Percentiles rank a stretch among this genome's conserved stretches.
These are phyloP conservation scores for Beauveria bassiana DNA, from an alignment of 2,329 filamentous ascomycete genomes.

Conservation along the genomic window DNA sequence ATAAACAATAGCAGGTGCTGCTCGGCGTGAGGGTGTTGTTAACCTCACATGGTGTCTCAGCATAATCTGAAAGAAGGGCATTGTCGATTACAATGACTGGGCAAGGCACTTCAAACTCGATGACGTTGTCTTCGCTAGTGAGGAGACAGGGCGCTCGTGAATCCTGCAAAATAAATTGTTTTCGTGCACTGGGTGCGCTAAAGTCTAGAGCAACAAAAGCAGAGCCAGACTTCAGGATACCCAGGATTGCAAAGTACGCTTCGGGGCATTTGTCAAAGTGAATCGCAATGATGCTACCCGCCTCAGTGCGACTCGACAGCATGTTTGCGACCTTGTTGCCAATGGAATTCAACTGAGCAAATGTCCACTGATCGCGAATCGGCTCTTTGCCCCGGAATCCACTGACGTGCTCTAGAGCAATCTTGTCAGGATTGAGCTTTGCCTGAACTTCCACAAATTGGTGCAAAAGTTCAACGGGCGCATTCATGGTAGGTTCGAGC, in stretches of 20 bases:
- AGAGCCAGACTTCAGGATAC: slow-evolving; percentile 74
- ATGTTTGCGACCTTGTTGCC: slow-evolving; percentile 67
- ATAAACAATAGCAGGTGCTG: slow-evolving; percentile 72
- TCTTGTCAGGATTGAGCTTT: slow-evolving; percentile 43
- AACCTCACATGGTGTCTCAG: slow-evolving; percentile 13
- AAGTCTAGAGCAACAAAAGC: slow-evolving; percentile 77
- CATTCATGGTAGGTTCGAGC: slow-evolving; percentile 46
- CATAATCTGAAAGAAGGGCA: slow-evolving; percentile 19
- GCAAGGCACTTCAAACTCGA: slow-evolving; percentile 27
- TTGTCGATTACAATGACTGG: slow-evolving; percentile 28
- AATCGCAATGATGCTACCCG: slow-evolving; percentile 61
- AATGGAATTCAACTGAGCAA: slow-evolving; percentile 59
- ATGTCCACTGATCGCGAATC: slow-evolving; percentile 59
- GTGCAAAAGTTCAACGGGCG: slow-evolving; percentile 58
- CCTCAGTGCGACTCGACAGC: slow-evolving; percentile 40
- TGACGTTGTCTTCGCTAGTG: slow-evolving; percentile 31
- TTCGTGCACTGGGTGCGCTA: slow-evolving; percentile 61
- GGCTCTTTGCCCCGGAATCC: slow-evolving; percentile 40
- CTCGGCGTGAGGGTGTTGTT: slow-evolving; percentile 25
- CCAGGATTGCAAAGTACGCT: slow-evolving; percentile 74
- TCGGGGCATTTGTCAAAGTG: slow-evolving; percentile 82
- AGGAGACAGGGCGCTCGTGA: slow-evolving; percentile 59
- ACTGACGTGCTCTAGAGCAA: slow-evolving; percentile 69
- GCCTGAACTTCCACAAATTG: slow-evolving; percentile 67
- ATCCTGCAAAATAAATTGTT: slow-evolving; percentile 70